phyloP scores from a whole-genome alignment of 2,329 filamentous ascomycete genomes.

The Nemania sp. region DNA sequence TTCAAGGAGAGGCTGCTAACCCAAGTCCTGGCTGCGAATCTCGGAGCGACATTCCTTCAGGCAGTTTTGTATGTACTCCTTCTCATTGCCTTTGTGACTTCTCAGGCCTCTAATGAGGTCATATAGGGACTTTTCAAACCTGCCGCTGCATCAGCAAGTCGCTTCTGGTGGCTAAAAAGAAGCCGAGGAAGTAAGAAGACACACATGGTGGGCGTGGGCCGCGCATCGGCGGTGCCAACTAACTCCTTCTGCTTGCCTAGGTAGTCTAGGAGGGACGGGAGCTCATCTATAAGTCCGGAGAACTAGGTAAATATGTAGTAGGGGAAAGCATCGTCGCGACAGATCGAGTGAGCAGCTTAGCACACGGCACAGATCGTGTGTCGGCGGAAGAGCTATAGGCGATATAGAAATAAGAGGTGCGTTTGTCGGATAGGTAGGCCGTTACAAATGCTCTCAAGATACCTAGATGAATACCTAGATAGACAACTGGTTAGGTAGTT shows the following conservation, averaged over 20 bases:
- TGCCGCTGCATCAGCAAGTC: constrained; percentile 56
- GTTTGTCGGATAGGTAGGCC: constrained; percentile 16
- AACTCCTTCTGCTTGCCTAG: constrained; percentile 28
- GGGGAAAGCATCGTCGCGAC: constrained; percentile 38
- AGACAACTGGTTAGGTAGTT: constrained; percentile 4
- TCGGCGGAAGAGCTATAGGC: constrained; percentile 18
- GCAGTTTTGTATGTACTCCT: constrained; percentile 92
- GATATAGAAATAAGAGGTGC: constrained; percentile 13
- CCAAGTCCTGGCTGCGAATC: constrained; percentile 93
- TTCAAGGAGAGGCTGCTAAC: constrained; percentile 59
- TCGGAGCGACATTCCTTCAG: constrained; percentile 96
- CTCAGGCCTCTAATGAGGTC: constrained; percentile 97
- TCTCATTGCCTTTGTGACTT: constrained; percentile 94
- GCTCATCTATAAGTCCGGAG: constrained; percentile 41
- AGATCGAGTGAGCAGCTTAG: neutral
- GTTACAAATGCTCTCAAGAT: constrained; percentile 18
- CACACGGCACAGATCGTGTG: constrained; percentile 1
- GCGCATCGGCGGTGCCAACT: constrained; percentile 45
- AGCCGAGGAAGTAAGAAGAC: constrained; percentile 16
- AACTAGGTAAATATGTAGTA: constrained; percentile 24
- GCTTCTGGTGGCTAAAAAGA: neutral
- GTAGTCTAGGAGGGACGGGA: constrained; percentile 23
- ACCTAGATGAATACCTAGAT: neutral
- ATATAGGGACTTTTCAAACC: constrained; percentile 99
- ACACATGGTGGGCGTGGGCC: constrained; percentile 47